Base-by-base conservation (phyloP, 331 rosid genomes). In the Quercus lobata region DNA sequence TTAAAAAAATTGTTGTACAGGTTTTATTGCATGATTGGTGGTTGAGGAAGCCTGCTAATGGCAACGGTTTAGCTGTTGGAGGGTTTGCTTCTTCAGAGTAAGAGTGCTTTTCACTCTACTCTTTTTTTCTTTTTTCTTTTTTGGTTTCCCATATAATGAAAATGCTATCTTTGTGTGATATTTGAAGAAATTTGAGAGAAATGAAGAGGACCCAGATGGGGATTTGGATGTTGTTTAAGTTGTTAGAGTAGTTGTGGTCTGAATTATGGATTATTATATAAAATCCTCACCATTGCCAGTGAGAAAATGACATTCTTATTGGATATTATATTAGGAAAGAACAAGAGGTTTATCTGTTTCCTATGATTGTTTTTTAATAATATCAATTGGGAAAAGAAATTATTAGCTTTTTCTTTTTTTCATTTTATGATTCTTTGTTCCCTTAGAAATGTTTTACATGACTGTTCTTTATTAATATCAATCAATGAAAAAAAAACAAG, bases 11-110 rank as follows among this genome's bases (percentile, higher is more conserved):
- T 34, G 44, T 34, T 68, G 16, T 34, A 5, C 37, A 66, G 72
- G 72, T 66, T 11, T 66, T 2, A 1, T 21, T 92, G 78, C 58
- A 80, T 49, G 92, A 92, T 55, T 94, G 98, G 96, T 90, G 98
- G 98, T 86, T 92, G 46, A 76, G 22, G 10, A 87, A 86, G 83
- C 70, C 80, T 32, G 66, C 80, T 32, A 56, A 66, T 68, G 76
- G 86, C 76, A 79, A 80, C 54, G 91, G 89, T 25, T 85, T 92
- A 84, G 91, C 86, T 54, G 78, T 94, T 54, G 94, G 86, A 53
- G 94, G 98, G 17, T 71, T 89, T 71, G 73, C 94, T 82, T 84
- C 78, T 6, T 18, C 71, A 70, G 85, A 69, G 97, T 88, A 86
- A 54, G 84, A 30, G 5, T 1, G 60, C 56, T 57, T 53, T 68